Percentiles rank a stretch among this genome's conserved stretches.
phyloP scores from a whole-genome alignment of 306 rosid species.

The Malus asiatica region DNA sequence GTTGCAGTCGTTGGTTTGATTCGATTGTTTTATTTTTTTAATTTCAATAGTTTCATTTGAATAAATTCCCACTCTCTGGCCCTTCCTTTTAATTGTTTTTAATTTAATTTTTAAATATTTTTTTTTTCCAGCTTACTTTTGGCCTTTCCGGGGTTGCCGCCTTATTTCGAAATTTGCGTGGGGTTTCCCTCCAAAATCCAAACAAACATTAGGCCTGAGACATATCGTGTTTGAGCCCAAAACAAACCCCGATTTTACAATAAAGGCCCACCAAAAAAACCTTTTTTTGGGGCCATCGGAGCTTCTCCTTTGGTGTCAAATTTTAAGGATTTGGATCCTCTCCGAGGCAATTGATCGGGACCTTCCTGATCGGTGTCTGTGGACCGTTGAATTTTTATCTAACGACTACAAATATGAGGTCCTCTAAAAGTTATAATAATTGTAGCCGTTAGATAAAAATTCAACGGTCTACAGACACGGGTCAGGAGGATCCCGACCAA shows the following conservation, averaged over 20 bases:
- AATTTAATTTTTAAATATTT: not conserved
- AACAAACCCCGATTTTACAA: not conserved
- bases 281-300: too few relatives aligned
- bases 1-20: not conserved
- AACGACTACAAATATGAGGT: too few relatives aligned
- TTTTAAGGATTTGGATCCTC: too few relatives aligned
- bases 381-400: too few relatives aligned
- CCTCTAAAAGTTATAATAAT: too few relatives aligned
- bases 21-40: not conserved
- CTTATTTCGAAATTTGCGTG: slow-evolving; percentile 17
- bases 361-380: too few relatives aligned
- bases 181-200: slow-evolving; percentile 31
- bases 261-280: not conserved
- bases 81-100: not conserved
- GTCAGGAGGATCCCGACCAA: too few relatives aligned
- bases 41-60: not conserved
- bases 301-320: too few relatives aligned
- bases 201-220: not conserved
- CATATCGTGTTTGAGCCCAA: not conserved
- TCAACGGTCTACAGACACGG: too few relatives aligned
- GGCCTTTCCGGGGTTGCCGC: not conserved
- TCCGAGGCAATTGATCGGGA: too few relatives aligned
- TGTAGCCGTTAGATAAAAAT: too few relatives aligned
- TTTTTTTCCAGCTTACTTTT: not conserved
- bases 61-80: not conserved